Evolutionary conservation across 768 basidiomycete species (phyloP), one percentile per base, ranked within the genome.

Genomic region (Psilocybe sp.): DNA sequence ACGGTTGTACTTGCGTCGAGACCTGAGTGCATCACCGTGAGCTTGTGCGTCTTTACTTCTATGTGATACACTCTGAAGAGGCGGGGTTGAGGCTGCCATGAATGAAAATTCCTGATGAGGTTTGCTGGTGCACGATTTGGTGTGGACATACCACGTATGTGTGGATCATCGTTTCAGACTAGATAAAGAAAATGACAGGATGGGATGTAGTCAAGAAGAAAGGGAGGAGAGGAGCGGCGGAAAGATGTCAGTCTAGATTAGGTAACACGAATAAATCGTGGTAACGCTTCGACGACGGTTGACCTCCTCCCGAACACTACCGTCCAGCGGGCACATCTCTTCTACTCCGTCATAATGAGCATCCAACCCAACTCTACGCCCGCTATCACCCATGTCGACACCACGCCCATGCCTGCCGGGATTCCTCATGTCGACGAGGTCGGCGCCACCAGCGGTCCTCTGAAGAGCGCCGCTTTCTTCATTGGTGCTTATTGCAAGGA

Each of bases 391-490:
- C 84, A 81, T 68, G 76, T 74, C 40, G 85, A 89, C 47, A 78
- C 80, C 0, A 79, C 86, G 3, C 84, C 87, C 1, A 76, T 85
- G 51, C 85, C 89, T 0, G 71, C 72, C 31, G 64, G 80, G 53
- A 60, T 75, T 18, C 93, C 95, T 32, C 84, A 82, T 62, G 91
- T 98, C 34, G 76, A 82, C 52, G 97, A 99, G 70, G 70, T 99
- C 40, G 96, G 95, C 37, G 78, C 75, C 39, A 92, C 92, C 1
- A 95, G 92, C 57, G 97, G 86, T 51, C 97, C 96, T 1, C 75
- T 98, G 62, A 98, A 98, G 76, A 91, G 89, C 59, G 93, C 96
- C 1, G 88, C 92, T 7, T 98, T 98, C 81, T 98, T 98, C 74
- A 84, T 99, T 66, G 97, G 93, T 23, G 87, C 89, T 34, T 81